phyloP scores from a whole-genome alignment of 306 rosid species.

The Hippophae tibetana region DNA sequence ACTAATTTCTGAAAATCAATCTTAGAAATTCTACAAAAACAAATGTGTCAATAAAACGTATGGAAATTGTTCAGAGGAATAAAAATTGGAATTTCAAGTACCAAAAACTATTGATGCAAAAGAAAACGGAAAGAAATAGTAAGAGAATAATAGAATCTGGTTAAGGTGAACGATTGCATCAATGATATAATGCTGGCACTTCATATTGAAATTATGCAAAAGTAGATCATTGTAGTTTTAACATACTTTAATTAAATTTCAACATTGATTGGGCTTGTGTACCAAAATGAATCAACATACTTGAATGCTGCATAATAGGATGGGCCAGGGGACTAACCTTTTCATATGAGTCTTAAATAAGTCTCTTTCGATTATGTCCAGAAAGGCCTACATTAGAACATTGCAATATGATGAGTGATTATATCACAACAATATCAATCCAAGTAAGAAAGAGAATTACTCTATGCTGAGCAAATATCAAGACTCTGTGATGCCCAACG shows the following conservation, averaged over 20 bases:
- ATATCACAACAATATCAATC: constrained; percentile 11
- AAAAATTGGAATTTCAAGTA: too few species aligned
- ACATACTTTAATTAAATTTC: too few species aligned
- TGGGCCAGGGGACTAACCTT: constrained; percentile 42
- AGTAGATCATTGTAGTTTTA: too few species aligned
- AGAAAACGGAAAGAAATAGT: not conserved
- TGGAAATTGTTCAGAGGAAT: too few species aligned
- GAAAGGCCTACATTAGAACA: constrained; percentile 64
- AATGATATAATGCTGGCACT: too few species aligned
- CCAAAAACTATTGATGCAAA: not conserved
- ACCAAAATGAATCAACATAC: too few species aligned
- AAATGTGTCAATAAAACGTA: too few species aligned
- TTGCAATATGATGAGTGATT: constrained; percentile 9
- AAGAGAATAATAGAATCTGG: not conserved
- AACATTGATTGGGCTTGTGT: too few species aligned
- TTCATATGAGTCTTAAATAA: constrained; percentile 81
- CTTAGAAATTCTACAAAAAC: too few species aligned
- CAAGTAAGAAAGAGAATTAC: constrained; percentile 28
- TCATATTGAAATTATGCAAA: too few species aligned
- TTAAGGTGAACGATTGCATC: not conserved
- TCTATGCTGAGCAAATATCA: constrained; percentile 95
- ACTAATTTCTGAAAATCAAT: too few species aligned
- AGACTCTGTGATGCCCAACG: constrained; percentile 90
- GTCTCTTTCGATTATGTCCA: constrained; percentile 91
- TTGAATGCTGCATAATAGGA: not conserved